A percentile compares a stretch with the other conserved stretches of the same genome.
Evolutionary conservation across 106 monocot genomes (phyloP).

Genomic region (Apostasia ramifera): DNA sequence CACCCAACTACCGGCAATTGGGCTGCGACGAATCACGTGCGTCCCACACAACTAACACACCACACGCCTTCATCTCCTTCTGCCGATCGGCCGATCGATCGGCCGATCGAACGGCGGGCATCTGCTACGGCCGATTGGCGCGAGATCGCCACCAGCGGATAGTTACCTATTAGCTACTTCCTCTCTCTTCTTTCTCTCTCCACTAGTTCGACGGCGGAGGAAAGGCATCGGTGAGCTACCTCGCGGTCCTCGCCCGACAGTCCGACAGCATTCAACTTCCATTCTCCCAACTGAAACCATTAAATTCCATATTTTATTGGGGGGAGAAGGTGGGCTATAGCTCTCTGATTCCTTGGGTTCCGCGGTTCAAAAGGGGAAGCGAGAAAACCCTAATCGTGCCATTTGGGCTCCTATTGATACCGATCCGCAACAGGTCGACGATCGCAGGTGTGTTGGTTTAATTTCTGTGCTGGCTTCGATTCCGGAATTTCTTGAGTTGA

Average conservation of each 20-base stretch:
- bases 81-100: no score
- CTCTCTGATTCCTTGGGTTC: background rate
- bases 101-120: background rate
- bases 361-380: background rate
- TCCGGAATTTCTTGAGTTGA: background rate
- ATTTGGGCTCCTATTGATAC: background rate
- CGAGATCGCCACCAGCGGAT: background rate
- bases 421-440: background rate
- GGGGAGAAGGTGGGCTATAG: background rate
- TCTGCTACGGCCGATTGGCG: background rate
- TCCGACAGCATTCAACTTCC: background rate
- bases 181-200: background rate
- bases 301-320: background rate
- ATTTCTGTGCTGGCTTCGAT: background rate
- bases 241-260: background rate
- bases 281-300: background rate
- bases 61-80: no score
- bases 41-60: no score
- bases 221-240: background rate
- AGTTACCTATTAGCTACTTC: background rate
- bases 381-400: background rate
- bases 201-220: background rate
- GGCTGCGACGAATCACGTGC: no score
- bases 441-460: background rate
- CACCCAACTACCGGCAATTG: no score